These are phyloP conservation scores for Blumeriella jaapii DNA, from an alignment of 2,329 filamentous ascomycete genomes.

Conservation along the genomic window DNA sequence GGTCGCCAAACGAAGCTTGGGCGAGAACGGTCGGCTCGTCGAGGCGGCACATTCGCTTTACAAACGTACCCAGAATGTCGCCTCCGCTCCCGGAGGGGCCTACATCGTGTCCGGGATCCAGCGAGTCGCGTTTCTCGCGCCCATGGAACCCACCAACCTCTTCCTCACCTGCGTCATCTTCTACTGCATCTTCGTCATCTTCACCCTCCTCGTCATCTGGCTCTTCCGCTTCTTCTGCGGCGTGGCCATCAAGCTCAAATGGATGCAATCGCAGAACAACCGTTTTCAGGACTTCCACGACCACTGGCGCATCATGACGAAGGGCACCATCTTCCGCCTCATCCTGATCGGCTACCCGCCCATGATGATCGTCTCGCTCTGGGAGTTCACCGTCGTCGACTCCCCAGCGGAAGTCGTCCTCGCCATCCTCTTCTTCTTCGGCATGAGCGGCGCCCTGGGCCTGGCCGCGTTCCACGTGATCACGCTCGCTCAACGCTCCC, in stretches of 20 bases:
- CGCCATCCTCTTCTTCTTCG: constrained; percentile 79
- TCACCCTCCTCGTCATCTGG: constrained; percentile 61
- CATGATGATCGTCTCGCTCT: constrained; percentile 80
- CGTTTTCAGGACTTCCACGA: constrained; percentile 81
- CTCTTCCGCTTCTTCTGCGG: constrained; percentile 77
- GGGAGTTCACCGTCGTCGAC: constrained; percentile 82
- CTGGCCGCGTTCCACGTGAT: constrained; percentile 91
- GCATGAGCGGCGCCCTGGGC: constrained; percentile 62
- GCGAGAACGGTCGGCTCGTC: constrained; percentile 12
- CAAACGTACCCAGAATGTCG: constrained; percentile 36
- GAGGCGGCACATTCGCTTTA: constrained; percentile 12
- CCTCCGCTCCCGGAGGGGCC: constrained; percentile 42
- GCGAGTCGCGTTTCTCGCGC: constrained; percentile 74
- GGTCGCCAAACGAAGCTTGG: constrained; percentile 48
- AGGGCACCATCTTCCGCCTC: constrained; percentile 86
- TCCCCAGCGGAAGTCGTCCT: constrained; percentile 78
- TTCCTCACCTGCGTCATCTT: constrained; percentile 87
- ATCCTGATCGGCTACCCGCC: constrained; percentile 86
- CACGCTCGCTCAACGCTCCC: constrained; percentile 74
- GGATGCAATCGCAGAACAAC: constrained; percentile 65
- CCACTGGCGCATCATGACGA: constrained; percentile 82
- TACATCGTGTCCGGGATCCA: constrained; percentile 70
- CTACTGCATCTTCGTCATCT: constrained; percentile 72
- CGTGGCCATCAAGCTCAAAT: constrained; percentile 57
- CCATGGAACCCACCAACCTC: constrained; percentile 82